phyloP scores from a whole-genome alignment of 352 stramenopile genomes.

The Blastocystis sp. region DNA sequence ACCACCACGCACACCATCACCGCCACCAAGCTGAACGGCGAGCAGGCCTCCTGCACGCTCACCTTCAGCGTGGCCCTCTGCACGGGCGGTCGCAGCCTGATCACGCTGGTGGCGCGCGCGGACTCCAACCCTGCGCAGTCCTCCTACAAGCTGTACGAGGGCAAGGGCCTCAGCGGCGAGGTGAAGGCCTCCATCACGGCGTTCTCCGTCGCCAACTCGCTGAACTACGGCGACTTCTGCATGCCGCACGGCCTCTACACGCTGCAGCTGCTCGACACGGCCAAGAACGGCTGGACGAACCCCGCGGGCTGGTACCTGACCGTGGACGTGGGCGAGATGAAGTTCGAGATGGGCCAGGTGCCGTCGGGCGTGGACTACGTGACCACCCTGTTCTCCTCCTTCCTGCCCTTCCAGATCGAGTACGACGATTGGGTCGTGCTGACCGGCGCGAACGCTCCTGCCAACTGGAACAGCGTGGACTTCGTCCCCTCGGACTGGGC shows the following conservation, averaged over 20 bases:
- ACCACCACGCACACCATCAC: slow-evolving; percentile 9
- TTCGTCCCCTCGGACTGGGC: neutral
- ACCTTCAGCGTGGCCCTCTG: neutral
- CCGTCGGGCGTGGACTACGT: neutral
- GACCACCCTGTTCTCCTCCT: slow-evolving; percentile 11
- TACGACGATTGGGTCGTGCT: neutral
- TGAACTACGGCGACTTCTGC: slow-evolving; percentile 41
- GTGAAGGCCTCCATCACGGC: neutral
- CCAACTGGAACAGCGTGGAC: neutral
- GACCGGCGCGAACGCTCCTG: neutral
- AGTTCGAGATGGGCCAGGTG: slow-evolving; percentile 4
- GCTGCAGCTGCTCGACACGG: neutral
- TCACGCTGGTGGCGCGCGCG: neutral
- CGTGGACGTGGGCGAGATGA: neutral
- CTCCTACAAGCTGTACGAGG: slow-evolving; percentile 54
- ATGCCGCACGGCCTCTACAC: slow-evolving; percentile 1
- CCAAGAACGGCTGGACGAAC: neutral
- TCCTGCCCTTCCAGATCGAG: slow-evolving; percentile 28
- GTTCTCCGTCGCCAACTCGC: neutral
- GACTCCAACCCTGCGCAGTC: neutral
- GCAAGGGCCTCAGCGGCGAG: neutral
- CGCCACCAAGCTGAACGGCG: slow-evolving; percentile 14
- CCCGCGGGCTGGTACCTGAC: neutral
- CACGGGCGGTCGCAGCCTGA: neutral
- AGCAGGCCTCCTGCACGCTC: neutral